These are phyloP conservation scores for Leccinum truebloodii DNA, from an alignment of 768 basidiomycete genomes.

Conservation along the genomic window DNA sequence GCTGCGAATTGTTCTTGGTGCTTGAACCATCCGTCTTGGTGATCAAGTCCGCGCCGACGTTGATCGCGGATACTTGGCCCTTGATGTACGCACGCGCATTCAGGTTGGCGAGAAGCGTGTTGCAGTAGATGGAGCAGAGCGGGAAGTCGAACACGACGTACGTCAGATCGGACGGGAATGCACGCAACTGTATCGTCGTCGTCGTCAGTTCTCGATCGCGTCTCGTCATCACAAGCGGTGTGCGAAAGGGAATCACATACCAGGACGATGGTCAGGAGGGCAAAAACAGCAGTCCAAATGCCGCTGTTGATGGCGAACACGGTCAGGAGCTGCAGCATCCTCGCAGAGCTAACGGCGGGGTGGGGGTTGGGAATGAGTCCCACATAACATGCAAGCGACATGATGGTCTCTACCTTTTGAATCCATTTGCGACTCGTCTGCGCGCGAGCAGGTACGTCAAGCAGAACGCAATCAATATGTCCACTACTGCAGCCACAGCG, in stretches of 20 bases:
- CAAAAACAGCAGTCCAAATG: conserved; percentile 5
- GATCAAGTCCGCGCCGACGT: conserved; percentile 1
- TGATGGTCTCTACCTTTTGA: conserved; percentile 1
- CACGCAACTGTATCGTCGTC: background rate
- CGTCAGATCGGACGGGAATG: background rate
- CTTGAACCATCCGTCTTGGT: background rate
- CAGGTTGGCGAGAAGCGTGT: conserved; percentile 7
- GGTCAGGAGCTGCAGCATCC: conserved; percentile 4
- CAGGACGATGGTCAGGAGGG: conserved; percentile 1
- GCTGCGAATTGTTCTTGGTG: background rate
- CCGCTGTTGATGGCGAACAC: conserved; percentile 10
- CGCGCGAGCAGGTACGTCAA: conserved; percentile 4
- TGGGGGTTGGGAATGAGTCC: background rate
- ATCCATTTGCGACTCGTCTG: background rate
- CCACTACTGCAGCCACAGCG: conserved; percentile 1
- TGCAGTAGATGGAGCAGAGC: conserved; percentile 4
- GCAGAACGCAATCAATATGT: conserved; percentile 3
- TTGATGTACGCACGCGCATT: conserved; percentile 10
- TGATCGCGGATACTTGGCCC: background rate
- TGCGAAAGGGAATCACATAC: background rate
- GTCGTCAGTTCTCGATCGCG: background rate
- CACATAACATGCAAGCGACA: background rate
- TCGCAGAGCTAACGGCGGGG: background rate
- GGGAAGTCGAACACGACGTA: conserved; percentile 8
- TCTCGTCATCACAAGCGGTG: background rate